A percentile compares a stretch with the other conserved stretches of the same genome.
phyloP scores from a whole-genome alignment of 2,329 filamentous ascomycete species.

The Xylaria sp. region DNA sequence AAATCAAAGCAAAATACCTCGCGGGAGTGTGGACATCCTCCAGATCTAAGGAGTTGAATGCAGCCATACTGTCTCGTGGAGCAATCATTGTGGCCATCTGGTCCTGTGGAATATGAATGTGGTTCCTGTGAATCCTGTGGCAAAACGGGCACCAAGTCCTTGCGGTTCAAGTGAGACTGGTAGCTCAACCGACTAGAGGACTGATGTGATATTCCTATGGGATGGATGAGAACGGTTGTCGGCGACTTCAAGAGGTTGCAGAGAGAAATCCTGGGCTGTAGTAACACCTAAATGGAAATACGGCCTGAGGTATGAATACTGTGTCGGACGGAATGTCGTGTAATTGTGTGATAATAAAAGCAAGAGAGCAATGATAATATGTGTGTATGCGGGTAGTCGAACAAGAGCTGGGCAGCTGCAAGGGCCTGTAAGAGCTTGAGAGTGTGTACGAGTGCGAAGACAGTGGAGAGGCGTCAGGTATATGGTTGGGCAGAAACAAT shows the following conservation, averaged over 20 bases:
- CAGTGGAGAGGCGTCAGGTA: constrained; percentile 44
- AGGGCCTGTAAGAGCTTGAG: constrained; percentile 23
- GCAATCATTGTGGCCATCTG: constrained; percentile 62
- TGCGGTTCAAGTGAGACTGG: constrained; percentile 46
- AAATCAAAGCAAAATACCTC: constrained; percentile 69
- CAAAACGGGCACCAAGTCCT: constrained; percentile 44
- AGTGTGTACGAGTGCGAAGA: constrained; percentile 30
- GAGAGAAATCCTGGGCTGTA: constrained; percentile 43
- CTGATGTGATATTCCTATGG: constrained; percentile 35
- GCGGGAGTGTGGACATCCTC: constrained; percentile 69
- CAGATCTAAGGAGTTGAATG: constrained; percentile 65
- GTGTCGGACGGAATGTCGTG: constrained; percentile 29
- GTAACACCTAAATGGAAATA: constrained; percentile 44
- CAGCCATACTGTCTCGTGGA: constrained; percentile 62
- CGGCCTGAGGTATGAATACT: constrained; percentile 34
- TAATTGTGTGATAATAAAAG: constrained; percentile 31
- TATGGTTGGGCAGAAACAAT: constrained; percentile 52
- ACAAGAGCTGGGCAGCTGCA: constrained; percentile 17
- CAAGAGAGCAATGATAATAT: constrained; percentile 34
- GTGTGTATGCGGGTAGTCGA: constrained; percentile 4
- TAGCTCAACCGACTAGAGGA: constrained; percentile 42
- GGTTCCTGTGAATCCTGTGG: constrained; percentile 55
- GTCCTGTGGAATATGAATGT: constrained; percentile 53
- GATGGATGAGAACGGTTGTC: constrained; percentile 36
- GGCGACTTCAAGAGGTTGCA: constrained; percentile 35